These are phyloP conservation scores for Penicillium arizonense DNA, from an alignment of 495 filamentous ascomycete species.

Conservation along the genomic window DNA sequence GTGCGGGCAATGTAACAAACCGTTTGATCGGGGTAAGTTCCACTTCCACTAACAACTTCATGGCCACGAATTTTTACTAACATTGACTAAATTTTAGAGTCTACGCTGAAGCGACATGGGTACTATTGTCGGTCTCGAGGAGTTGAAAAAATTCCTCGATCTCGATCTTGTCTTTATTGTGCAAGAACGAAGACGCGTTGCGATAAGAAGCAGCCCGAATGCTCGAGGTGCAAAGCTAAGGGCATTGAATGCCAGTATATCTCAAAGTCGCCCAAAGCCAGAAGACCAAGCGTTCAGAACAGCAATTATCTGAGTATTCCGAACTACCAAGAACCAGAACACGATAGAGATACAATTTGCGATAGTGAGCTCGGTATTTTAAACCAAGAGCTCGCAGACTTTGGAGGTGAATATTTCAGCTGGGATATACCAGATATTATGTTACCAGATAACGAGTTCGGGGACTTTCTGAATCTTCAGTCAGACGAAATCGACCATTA, in stretches of 20 bases:
- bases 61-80: slow-evolving; percentile 18
- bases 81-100: slow-evolving; percentile 20
- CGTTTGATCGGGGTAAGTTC: slow-evolving; percentile 41
- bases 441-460: too few species aligned
- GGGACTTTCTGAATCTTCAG: too few species aligned
- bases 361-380: too few species aligned
- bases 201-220: slow-evolving; percentile 37
- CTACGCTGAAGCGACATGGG: slow-evolving; percentile 46
- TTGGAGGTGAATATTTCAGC: too few species aligned
- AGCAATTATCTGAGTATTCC: too few species aligned
- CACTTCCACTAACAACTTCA: slow-evolving; percentile 1
- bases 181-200: slow-evolving; percentile 40
- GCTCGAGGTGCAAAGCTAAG: slow-evolving; percentile 42
- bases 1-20: slow-evolving; percentile 40
- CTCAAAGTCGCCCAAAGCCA: slow-evolving; percentile 10
- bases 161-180: slow-evolving; percentile 43
- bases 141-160: slow-evolving; percentile 16
- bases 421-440: too few species aligned
- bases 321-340: too few species aligned
- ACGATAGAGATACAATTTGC: too few species aligned
- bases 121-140: slow-evolving; percentile 48
- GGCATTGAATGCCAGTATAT: slow-evolving; percentile 39
- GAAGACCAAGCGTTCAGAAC: neutral
- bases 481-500: too few species aligned
- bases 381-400: too few species aligned